Conservation (phyloP, 805 yeast species). For the Nakazawaea wickerhamii region DNA sequence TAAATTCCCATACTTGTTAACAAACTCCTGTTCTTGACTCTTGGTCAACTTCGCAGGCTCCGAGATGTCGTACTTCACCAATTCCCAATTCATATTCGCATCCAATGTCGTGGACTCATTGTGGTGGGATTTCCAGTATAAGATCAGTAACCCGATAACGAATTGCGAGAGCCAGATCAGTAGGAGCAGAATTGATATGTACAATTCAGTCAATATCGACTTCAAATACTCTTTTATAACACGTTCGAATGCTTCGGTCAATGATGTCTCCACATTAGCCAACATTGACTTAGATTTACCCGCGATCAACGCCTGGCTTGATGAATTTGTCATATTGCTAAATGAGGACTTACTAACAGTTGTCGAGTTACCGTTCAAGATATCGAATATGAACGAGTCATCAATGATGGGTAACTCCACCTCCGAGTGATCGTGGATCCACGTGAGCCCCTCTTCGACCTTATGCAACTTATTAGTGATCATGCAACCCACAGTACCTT, state of each 20-base stretch:
- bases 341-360: too few species aligned
- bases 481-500: constrained; percentile 70
- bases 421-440: constrained; percentile 66
- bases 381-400: constrained; percentile 19
- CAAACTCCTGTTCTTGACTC: background rate
- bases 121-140: background rate
- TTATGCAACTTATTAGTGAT: constrained; percentile 65
- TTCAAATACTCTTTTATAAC: constrained; percentile 29
- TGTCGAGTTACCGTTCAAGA: background rate
- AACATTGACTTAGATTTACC: constrained; percentile 12
- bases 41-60: background rate
- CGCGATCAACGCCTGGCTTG: constrained; percentile 10
- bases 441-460: constrained; percentile 67
- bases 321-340: constrained; percentile 12
- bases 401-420: constrained; percentile 51
- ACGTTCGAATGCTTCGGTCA: constrained; percentile 21
- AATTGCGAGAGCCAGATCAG: constrained; percentile 45
- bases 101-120: background rate
- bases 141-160: constrained; percentile 27
- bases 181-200: constrained; percentile 38
- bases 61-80: constrained; percentile 5
- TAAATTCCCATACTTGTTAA: background rate
- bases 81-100: constrained; percentile 9
- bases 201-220: constrained; percentile 39
- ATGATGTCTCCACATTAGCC: constrained; percentile 19